Conservation (phyloP, 345 rosid species). For the Aquilaria sinensis region DNA sequence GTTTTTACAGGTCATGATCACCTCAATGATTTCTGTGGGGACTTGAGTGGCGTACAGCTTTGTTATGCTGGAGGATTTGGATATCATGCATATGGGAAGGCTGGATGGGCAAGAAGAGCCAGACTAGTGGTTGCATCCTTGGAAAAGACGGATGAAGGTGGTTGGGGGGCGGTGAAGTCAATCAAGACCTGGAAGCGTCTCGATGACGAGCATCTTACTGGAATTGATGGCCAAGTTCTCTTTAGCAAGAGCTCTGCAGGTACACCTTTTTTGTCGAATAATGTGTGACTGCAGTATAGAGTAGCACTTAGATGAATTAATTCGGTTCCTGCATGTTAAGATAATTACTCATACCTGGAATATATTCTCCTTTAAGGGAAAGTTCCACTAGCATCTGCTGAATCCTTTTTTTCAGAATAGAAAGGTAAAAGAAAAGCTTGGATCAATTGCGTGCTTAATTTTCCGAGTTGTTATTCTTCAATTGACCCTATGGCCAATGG, state of each 20-base stretch:
- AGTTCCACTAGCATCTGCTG: no score
- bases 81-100: slow-evolving; percentile 92
- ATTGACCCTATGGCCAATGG: no score
- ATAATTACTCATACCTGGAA: no score
- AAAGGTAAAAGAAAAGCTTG: no score
- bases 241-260: slow-evolving; percentile 63
- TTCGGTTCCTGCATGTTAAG: no score
- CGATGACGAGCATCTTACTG: slow-evolving; percentile 63
- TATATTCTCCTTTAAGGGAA: no score
- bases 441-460: no score
- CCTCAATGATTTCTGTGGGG: slow-evolving; percentile 77
- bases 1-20: slow-evolving; percentile 93
- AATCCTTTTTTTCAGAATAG: no score
- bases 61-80: slow-evolving; percentile 96
- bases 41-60: slow-evolving; percentile 58
- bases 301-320: no score
- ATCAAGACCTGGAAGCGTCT: slow-evolving; percentile 92
- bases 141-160: slow-evolving; percentile 47
- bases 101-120: slow-evolving; percentile 85
- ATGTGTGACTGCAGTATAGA: no score
- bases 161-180: slow-evolving; percentile 72
- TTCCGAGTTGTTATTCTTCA: no score
- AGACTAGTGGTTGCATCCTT: slow-evolving; percentile 66
- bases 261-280: slow-evolving; percentile 8
- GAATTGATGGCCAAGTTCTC: slow-evolving; percentile 56